Evolutionary conservation across 1,284 basidiomycete species (phyloP), one percentile per base, ranked within the genome.

Genomic region (Cryptococcus maquisensis): DNA sequence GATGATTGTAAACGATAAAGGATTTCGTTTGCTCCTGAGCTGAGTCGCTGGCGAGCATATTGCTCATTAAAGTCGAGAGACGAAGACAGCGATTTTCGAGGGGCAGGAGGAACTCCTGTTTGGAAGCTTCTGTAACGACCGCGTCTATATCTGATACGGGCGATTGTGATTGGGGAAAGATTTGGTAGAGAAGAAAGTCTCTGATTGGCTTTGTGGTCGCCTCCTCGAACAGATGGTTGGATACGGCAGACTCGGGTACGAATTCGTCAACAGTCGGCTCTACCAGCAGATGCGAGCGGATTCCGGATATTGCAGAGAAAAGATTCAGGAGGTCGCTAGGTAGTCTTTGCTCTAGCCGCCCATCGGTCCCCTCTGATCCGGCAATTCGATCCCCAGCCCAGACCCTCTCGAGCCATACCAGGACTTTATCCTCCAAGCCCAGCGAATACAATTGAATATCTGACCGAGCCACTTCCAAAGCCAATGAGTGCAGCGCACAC

Each of bases 391-490:
- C 20, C 23, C 42, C 23, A 44, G 42, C 24, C n/a, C n/a, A 44
- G 8, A 24, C 23, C 32, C 66, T 68, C 9, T 58, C 76, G 21
- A 95, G 76, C 92, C 94, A 97, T 37, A 79, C 81, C 16, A 93
- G 68, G 0, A 89, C 84, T 67, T 90, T 89, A 64, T 91, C 88
- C 67, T 90, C 87, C 15, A 95, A 77, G 36, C 85, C 84, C 79
- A 88, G 82, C 4, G 85, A 81, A 70, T 90, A 90, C 8, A 95
- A 75, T 18, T 86, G 81, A 43, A 87, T 85, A 65, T 96, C 90
- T 62, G 86, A 84, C 53, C 82, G 84, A 0, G 88, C 84, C 16
- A 87, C 75, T 21, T 78, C 79, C 32, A 95, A 77, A 54, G 83
- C 85, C 21, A 81, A 77, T 15, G 81, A 76, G 43, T 97, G 79